Base-by-base conservation (phyloP, 163 green algal genomes). In the Prototheca stagnorum region DNA sequence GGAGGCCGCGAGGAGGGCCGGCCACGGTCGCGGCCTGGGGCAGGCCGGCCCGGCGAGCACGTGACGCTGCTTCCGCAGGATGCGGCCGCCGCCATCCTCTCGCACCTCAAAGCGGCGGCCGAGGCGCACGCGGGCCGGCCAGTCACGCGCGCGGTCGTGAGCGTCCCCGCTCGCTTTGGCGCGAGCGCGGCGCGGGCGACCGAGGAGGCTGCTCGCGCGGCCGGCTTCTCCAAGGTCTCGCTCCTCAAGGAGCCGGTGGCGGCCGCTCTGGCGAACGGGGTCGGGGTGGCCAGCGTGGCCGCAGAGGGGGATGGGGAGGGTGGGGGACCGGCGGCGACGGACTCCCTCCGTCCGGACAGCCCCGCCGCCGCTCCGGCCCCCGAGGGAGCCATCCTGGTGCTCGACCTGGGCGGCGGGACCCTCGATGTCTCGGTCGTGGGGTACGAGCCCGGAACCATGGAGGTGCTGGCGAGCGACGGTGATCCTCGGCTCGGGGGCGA, bases 371-470 rank as follows among this genome's bases (percentile, higher is more conserved):
- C n/a, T n/a, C n/a, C n/a, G 25, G 55, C 72, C 42, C 22, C 77
- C 49, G 79, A 92, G 35, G 62, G 84, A 50, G 84, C 75, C 11
- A 62, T 94, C 39, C 64, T 93, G 27, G 83, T 94, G 8, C 93
- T 96, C 55, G 88, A 97, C 64, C 63, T 97, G 53, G 88, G 88
- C 17, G 88, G 88, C 27, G 88, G 88, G 36, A 97, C 88, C 36
- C 95, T 95, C 63, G 88, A 97, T 70, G 88, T 96, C 14, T 93
- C 78, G 9, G 57, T 94, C 19, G 62, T 94, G 42, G 81, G 93
- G 50, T 76, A 93, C 1, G 84, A 82, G 26, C 73, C 75, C 22
- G 74, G 76, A 22, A 80, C 78, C 3, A 73, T 92, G 1, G 85
- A 95, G 61, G 85, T 95, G 24, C 59, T 93, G 26, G 57, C 70